A percentile compares a stretch with the other conserved stretches of the same genome.
phyloP scores from a whole-genome alignment of 805 yeast genomes.

The Ogataea polymorpha region DNA sequence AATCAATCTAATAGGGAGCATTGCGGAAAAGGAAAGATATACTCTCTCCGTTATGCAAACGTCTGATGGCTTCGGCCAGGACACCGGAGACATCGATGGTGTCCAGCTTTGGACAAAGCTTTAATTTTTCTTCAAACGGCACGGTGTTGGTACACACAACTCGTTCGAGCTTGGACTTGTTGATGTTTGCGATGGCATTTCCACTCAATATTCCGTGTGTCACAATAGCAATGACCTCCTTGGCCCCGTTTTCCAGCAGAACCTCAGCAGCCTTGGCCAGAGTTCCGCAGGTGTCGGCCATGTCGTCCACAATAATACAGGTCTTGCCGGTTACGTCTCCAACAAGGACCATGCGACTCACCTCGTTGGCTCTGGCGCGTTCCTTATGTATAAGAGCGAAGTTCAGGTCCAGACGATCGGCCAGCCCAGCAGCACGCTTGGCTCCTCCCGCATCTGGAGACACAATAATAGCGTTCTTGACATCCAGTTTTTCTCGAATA shows the following conservation, averaged over 20 bases:
- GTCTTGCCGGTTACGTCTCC: conserved; percentile 78
- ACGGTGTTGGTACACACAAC: conserved; percentile 80
- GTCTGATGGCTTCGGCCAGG: conserved; percentile 77
- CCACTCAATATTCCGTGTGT: conserved; percentile 81
- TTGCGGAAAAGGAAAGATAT: conserved; percentile 73
- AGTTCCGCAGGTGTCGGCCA: conserved; percentile 91
- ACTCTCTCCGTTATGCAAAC: conserved; percentile 86
- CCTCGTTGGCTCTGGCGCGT: conserved; percentile 80
- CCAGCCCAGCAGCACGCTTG: conserved; percentile 81
- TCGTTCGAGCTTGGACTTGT: conserved; percentile 61
- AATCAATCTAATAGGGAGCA: conserved; percentile 42
- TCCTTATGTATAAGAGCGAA: conserved; percentile 86
- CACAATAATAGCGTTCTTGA: conserved; percentile 64
- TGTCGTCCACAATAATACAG: conserved; percentile 79
- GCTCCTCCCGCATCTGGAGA: conserved; percentile 94
- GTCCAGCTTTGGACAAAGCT: conserved; percentile 59
- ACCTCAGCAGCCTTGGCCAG: conserved; percentile 80
- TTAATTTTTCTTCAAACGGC: conserved; percentile 65
- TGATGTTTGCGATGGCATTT: conserved; percentile 67
- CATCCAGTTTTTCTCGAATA: conserved; percentile 59
- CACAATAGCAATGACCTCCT: conserved; percentile 74
- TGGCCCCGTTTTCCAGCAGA: conserved; percentile 62
- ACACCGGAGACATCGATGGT: conserved; percentile 70
- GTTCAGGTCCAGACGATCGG: conserved; percentile 73
- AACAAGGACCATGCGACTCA: conserved; percentile 78